Conservation (phyloP, 768 basidiomycete species). For the Hygrophorus russula region DNA sequence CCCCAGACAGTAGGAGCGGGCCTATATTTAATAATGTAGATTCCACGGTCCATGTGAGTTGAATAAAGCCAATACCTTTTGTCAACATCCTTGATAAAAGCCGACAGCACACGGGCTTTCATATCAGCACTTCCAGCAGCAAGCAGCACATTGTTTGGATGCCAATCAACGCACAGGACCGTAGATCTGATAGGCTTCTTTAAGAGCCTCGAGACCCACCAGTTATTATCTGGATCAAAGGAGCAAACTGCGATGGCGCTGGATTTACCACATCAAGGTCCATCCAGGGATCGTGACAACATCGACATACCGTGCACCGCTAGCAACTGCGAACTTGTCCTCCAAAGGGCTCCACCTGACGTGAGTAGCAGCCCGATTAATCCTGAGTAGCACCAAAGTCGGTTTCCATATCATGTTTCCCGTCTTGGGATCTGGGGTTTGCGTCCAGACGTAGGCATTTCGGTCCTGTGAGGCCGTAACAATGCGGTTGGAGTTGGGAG, state of each 20-base stretch:
- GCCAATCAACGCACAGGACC: slow-evolving; percentile 92
- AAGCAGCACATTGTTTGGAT: slow-evolving; percentile 95
- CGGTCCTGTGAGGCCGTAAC: slow-evolving; percentile 98
- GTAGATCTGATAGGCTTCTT: slow-evolving; percentile 98
- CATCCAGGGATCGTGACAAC: background rate
- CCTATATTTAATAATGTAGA: slow-evolving; percentile 28
- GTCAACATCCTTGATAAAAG: slow-evolving; percentile 97
- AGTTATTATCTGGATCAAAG: slow-evolving; percentile 95
- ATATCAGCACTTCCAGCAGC: slow-evolving; percentile 97
- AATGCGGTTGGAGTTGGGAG: slow-evolving; percentile 90
- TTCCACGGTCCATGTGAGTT: background rate
- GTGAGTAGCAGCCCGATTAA: slow-evolving; percentile 92
- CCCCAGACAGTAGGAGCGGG: slow-evolving; percentile 91
- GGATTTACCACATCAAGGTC: background rate
- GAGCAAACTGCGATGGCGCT: slow-evolving; percentile 95
- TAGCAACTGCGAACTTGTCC: slow-evolving; percentile 97
- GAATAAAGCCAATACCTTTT: slow-evolving; percentile 48
- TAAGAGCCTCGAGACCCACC: slow-evolving; percentile 96
- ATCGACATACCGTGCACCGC: slow-evolving; percentile 70
- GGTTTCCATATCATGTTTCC: slow-evolving; percentile 83
- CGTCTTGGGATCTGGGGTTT: slow-evolving; percentile 59
- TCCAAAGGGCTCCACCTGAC: slow-evolving; percentile 97
- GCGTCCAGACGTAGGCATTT: slow-evolving; percentile 98
- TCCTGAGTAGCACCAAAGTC: slow-evolving; percentile 86
- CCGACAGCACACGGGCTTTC: slow-evolving; percentile 96